Conservation (phyloP, 192 early-diverging fungal genomes). For the Dispira parvispora region DNA sequence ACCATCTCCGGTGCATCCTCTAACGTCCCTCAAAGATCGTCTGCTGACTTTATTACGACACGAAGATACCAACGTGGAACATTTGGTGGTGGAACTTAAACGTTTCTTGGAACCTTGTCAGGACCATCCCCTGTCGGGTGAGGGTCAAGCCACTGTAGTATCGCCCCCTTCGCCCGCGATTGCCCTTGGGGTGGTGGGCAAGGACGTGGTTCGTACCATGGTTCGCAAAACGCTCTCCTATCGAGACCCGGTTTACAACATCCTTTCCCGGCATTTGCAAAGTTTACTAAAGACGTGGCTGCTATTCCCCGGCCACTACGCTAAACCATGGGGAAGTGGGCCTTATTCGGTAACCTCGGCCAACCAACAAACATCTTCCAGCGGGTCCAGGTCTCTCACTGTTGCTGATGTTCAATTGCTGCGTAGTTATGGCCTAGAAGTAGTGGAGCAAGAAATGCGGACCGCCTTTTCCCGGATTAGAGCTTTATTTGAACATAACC, state of each 20-base stretch:
- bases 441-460: conserved; percentile 7
- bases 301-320: conserved; percentile 7
- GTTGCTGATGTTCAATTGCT: neutral
- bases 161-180: neutral
- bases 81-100: neutral
- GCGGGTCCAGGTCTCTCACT: neutral
- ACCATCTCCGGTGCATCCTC: neutral
- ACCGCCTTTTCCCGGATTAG: neutral
- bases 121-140: neutral
- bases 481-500: neutral
- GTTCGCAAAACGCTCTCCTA: conserved; percentile 2
- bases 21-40: neutral
- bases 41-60: neutral
- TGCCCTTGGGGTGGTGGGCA: neutral
- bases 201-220: neutral
- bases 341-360: neutral
- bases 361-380: neutral
- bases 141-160: neutral
- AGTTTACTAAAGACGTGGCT: conserved; percentile 3
- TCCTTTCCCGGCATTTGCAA: neutral
- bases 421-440: conserved; percentile 4
- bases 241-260: conserved; percentile 5
- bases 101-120: neutral
- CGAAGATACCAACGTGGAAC: conserved; percentile 2
- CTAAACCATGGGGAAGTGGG: neutral